These are phyloP conservation scores for Colletotrichum tanaceti DNA, from an alignment of 2,329 filamentous ascomycete genomes.

Conservation along the genomic window DNA sequence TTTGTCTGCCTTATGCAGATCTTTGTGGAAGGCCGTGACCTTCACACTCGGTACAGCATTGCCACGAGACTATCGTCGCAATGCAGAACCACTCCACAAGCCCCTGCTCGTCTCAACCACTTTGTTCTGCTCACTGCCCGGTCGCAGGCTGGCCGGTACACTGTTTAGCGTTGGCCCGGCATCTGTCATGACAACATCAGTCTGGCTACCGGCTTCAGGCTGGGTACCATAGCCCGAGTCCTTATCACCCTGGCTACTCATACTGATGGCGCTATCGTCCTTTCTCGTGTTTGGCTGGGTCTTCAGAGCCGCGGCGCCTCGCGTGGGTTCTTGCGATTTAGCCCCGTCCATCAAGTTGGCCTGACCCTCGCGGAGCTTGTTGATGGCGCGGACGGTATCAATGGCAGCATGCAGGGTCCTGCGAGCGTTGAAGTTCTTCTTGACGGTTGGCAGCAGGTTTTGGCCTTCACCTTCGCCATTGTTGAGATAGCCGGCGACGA, in stretches of 20 bases:
- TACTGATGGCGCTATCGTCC: constrained; percentile 60
- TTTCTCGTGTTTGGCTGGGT: constrained; percentile 49
- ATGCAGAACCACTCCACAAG: constrained; percentile 60
- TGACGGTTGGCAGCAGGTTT: constrained; percentile 75
- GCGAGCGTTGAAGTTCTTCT: constrained; percentile 80
- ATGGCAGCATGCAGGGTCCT: constrained; percentile 77
- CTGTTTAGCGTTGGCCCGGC: constrained; percentile 47
- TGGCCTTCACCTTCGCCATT: constrained; percentile 62
- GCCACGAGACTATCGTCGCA: constrained; percentile 35
- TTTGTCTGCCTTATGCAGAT: neutral
- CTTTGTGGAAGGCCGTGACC: neutral
- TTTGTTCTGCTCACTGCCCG: constrained; percentile 66
- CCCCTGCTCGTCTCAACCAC: constrained; percentile 74
- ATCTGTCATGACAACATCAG: constrained; percentile 63
- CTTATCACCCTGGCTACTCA: constrained; percentile 48
- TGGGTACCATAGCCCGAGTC: constrained; percentile 64
- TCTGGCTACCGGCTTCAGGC: constrained; percentile 48
- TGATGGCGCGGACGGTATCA: constrained; percentile 77
- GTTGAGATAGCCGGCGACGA: constrained; percentile 66
- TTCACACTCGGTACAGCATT: constrained; percentile 13
- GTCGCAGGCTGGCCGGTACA: constrained; percentile 65
- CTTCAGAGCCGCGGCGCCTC: constrained; percentile 46
- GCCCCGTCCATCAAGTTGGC: constrained; percentile 72
- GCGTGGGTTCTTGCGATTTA: constrained; percentile 61
- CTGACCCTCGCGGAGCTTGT: constrained; percentile 75